Conservation (phyloP, 2,329 filamentous ascomycete genomes). For the Fusarium sp. region DNA sequence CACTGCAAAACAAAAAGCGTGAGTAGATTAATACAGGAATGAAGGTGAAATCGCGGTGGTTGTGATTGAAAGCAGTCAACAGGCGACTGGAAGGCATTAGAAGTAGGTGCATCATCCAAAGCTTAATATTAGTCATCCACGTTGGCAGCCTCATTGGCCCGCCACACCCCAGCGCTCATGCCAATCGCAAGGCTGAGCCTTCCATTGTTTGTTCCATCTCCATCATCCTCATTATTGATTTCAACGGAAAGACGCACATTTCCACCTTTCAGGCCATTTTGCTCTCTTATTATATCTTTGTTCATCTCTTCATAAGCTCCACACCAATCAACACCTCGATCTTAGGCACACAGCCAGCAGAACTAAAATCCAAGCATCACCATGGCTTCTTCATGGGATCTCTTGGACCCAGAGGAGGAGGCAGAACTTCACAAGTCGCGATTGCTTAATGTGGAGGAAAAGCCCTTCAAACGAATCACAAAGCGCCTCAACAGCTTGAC, state of each 20-base stretch:
- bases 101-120: slow-evolving; percentile 35
- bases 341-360: not conserved
- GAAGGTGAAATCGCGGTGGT: slow-evolving; percentile 5
- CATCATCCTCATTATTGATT: not conserved
- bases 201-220: not conserved
- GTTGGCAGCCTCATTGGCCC: slow-evolving; percentile 32
- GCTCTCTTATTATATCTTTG: not conserved
- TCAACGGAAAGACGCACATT: not conserved
- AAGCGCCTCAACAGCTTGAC: slow-evolving; percentile 80
- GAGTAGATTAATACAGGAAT: not conserved
- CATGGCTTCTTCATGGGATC: slow-evolving; percentile 66
- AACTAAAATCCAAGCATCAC: not conserved
- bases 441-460: slow-evolving; percentile 90
- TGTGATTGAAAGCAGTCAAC: not conserved
- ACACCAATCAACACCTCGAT: not conserved
- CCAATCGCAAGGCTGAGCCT: slow-evolving; percentile 39
- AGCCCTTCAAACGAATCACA: slow-evolving; percentile 89
- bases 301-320: not conserved
- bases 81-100: slow-evolving; percentile 9
- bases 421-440: slow-evolving; percentile 89
- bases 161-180: slow-evolving; percentile 5
- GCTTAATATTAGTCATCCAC: slow-evolving; percentile 38
- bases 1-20: not conserved
- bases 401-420: slow-evolving; percentile 81
- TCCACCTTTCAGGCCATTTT: not conserved